Percentiles rank a stretch among this genome's conserved stretches.
Conservation (phyloP, 2,329 filamentous ascomycete species). For the Claviceps purpurea region DNA sequence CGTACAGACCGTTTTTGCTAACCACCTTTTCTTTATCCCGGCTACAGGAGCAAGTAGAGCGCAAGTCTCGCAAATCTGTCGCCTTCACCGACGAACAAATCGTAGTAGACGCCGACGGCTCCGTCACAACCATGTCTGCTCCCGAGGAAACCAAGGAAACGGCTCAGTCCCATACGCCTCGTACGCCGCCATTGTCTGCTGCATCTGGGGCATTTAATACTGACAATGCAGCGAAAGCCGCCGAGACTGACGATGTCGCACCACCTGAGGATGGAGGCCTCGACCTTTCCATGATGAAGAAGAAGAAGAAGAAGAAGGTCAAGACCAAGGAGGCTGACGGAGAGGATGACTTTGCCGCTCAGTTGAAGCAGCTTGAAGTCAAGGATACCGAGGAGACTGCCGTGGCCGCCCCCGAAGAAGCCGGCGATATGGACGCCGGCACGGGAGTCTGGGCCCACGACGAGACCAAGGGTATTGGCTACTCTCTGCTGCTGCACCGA, state of each 20-base stretch:
- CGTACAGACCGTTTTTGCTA: not conserved
- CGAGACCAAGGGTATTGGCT: conserved; percentile 63
- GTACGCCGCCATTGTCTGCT: conserved; percentile 47
- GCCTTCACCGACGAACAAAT: conserved; percentile 80
- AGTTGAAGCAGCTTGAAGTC: conserved; percentile 48
- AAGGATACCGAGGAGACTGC: conserved; percentile 49
- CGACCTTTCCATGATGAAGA: conserved; percentile 59
- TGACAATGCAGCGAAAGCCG: conserved; percentile 32
- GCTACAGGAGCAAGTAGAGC: conserved; percentile 27
- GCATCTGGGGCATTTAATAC: conserved; percentile 39
- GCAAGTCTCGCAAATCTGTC: conserved; percentile 82
- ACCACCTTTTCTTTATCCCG: not conserved
- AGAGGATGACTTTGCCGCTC: conserved; percentile 47
- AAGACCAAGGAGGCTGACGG: conserved; percentile 47
- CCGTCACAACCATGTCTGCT: conserved; percentile 63
- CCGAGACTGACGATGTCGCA: conserved; percentile 29
- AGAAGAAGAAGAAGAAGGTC: conserved; percentile 77
- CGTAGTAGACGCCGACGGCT: conserved; percentile 81
- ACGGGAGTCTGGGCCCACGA: conserved; percentile 87
- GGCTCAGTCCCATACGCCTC: conserved; percentile 63
- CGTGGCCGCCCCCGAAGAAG: conserved; percentile 35
- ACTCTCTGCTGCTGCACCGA: conserved; percentile 71
- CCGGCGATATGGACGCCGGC: conserved; percentile 73
- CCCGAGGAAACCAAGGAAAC: conserved; percentile 65
- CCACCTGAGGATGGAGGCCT: conserved; percentile 38